Base-by-base conservation (phyloP, 257 asterid species). In the Fraxinus excelsior region DNA sequence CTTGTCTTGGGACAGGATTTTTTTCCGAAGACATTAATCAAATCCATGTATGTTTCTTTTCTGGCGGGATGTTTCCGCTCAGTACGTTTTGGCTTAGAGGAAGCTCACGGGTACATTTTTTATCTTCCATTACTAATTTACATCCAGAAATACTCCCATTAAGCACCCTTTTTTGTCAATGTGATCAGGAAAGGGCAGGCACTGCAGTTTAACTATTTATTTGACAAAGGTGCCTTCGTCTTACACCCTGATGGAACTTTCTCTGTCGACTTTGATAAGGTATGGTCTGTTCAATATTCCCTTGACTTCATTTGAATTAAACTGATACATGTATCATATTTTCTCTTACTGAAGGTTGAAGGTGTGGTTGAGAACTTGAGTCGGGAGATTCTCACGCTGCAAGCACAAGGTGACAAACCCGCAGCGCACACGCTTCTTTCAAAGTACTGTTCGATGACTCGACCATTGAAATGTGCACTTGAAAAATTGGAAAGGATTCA, bases 11-110 rank as follows among this genome's bases (percentile, higher is more conserved):
- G 49, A 62, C 92, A 95, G 99, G 88, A 85, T 68, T 82, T 91
- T 76, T 91, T 95, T 37, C 91, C 96, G 13, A 80, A 67, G 66
- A 90, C 88, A 62, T 83, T 91, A 83, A 76, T 91, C 72, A 90
- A 88, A 78, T 93, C 98, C 78, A 90, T 91, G 98, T 93, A 95
- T 35, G 98, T 91, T 76, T 95, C 99, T 56, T 93, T 93, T 81
- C 97, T 95, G 42, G 97, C 99, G 23, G 96, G 98, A 76, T 95
- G 97, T 86, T 93, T 95, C 85, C 97, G 97, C 73, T 95, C 99
- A 11, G 90, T 93, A 38, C 98, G 99, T 67, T 92, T 95, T 78
- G 99, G 99, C 79, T 84, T 95, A 81, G 92, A 90, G 84, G 98
- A 92, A 89, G 96, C 97, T 86, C 99, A 95, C 49, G 99, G 98